phyloP scores from a whole-genome alignment of 345 rosid species.

The Physaria fendleri region DNA sequence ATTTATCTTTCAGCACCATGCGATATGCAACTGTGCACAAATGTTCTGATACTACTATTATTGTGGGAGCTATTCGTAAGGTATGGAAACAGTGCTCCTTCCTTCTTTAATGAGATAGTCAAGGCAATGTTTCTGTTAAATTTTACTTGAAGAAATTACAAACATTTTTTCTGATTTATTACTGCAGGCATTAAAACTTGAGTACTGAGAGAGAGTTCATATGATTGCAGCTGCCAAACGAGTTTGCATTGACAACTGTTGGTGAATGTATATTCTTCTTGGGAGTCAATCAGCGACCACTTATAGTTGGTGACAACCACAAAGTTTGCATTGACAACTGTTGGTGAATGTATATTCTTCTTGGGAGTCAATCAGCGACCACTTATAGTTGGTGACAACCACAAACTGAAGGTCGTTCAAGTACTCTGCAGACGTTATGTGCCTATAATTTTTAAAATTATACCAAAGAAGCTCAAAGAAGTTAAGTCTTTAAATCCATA shows the following conservation, averaged over 20 bases:
- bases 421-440: no score
- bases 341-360: constrained; percentile 82
- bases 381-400: constrained; percentile 91
- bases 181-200: constrained; percentile 85
- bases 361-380: constrained; percentile 98
- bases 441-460: no score
- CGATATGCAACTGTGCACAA: constrained; percentile 91
- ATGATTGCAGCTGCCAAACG: constrained; percentile 83
- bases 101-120: no score
- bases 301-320: constrained; percentile 92
- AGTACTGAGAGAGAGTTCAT: constrained; percentile 99
- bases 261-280: constrained; percentile 94
- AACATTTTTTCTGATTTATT: no score
- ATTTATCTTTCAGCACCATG: constrained; percentile 84
- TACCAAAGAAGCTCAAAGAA: no score
- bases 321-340: constrained; percentile 94
- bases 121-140: not conserved
- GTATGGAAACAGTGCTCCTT: constrained; percentile 30
- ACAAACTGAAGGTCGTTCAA: no score
- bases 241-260: constrained; percentile 91
- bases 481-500: no score
- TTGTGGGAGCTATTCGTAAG: constrained; percentile 99
- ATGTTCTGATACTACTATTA: constrained; percentile 90
- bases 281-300: constrained; percentile 97
- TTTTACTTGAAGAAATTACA: no score